phyloP scores from a whole-genome alignment of 257 asterid genomes.

The Craterostigma plantagineum region DNA sequence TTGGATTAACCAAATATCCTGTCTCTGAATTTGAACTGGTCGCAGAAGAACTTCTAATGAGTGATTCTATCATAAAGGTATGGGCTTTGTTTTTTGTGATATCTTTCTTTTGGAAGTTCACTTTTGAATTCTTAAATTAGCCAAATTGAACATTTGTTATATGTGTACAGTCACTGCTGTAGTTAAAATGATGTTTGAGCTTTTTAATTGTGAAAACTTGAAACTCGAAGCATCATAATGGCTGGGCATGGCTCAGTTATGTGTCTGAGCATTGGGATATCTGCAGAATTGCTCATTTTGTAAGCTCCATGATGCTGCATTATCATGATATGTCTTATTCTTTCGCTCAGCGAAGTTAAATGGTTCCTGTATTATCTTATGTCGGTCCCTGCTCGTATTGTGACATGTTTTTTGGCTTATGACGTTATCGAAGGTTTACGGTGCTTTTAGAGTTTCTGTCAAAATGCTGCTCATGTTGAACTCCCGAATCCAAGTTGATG shows the following conservation, averaged over 20 bases:
- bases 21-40: conserved; percentile 94
- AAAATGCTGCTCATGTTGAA: conserved; percentile 94
- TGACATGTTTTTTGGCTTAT: conserved; percentile 8
- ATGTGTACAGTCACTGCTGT: too few relatives aligned
- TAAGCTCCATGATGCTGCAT: too few relatives aligned
- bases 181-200: too few relatives aligned
- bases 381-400: not conserved
- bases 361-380: too few relatives aligned
- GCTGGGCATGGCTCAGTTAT: too few relatives aligned
- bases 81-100: conserved; percentile 2
- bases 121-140: too few relatives aligned
- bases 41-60: conserved; percentile 95
- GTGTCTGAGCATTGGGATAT: too few relatives aligned
- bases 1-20: conserved; percentile 74
- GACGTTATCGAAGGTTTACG: conserved; percentile 47
- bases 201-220: not conserved
- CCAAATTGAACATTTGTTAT: too few relatives aligned
- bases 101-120: not conserved
- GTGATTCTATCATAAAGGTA: conserved; percentile 83
- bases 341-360: too few relatives aligned
- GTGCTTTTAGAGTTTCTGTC: conserved; percentile 80
- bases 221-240: too few relatives aligned
- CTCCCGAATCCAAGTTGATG: conserved; percentile 76
- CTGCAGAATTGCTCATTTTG: too few relatives aligned
- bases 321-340: too few relatives aligned